These are phyloP conservation scores for Myxozyma neglecta DNA, from an alignment of 805 yeast species.

Conservation along the genomic window DNA sequence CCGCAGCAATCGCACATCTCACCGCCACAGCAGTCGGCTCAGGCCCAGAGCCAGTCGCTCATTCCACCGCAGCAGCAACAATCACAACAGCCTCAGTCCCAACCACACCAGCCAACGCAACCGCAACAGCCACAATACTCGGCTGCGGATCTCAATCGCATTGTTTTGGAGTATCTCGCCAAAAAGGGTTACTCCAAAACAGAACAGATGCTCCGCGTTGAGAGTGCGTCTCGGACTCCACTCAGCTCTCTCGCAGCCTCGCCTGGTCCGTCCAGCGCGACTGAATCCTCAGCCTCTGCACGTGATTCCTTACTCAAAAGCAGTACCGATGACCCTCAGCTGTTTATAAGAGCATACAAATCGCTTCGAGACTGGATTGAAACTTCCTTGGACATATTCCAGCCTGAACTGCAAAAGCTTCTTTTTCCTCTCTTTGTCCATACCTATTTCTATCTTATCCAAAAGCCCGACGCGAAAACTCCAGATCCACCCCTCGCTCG, in stretches of 20 bases:
- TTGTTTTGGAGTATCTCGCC: slow-evolving; percentile 87
- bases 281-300: slow-evolving; percentile 23
- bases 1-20: not conserved
- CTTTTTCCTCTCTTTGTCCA: slow-evolving; percentile 93
- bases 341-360: slow-evolving; percentile 76
- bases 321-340: slow-evolving; percentile 56
- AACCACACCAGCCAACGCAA: not conserved
- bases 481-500: slow-evolving; percentile 49
- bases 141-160: slow-evolving; percentile 84
- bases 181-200: slow-evolving; percentile 94
- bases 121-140: slow-evolving; percentile 42
- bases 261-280: slow-evolving; percentile 20
- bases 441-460: slow-evolving; percentile 74
- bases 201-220: slow-evolving; percentile 90
- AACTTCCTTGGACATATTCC: slow-evolving; percentile 76
- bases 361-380: slow-evolving; percentile 87
- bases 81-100: not conserved
- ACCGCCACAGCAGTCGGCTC: too few species aligned
- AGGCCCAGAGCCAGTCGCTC: too few species aligned
- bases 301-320: slow-evolving; percentile 39
- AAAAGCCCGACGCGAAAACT: slow-evolving; percentile 52
- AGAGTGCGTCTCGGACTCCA: slow-evolving; percentile 45
- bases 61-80: not conserved
- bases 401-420: slow-evolving; percentile 76
- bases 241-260: slow-evolving; percentile 19